phyloP scores from a whole-genome alignment of 495 filamentous ascomycete species.

The Penicillium steckii region DNA sequence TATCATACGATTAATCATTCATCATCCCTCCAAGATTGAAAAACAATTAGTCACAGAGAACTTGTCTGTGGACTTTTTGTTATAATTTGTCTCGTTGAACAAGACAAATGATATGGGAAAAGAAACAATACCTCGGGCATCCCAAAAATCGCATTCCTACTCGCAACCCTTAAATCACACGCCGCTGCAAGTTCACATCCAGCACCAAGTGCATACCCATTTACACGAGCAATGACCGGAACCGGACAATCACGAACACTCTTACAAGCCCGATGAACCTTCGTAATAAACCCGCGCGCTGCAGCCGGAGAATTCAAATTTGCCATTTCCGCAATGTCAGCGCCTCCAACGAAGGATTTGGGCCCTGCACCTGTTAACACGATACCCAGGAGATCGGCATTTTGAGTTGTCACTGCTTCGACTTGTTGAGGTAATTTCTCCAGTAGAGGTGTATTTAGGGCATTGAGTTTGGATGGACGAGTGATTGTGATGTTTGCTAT shows the following conservation, averaged over 20 bases:
- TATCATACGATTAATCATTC: not conserved
- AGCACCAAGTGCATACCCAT: slow-evolving; percentile 25
- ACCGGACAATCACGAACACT: slow-evolving; percentile 18
- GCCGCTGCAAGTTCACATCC: slow-evolving; percentile 21
- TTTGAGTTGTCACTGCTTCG: not conserved
- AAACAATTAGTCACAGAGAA: too few relatives aligned
- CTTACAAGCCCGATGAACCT: slow-evolving; percentile 17
- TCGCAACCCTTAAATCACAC: slow-evolving; percentile 25
- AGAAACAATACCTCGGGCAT: slow-evolving; percentile 23
- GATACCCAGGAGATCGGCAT: slow-evolving; percentile 18
- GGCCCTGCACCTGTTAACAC: slow-evolving; percentile 21
- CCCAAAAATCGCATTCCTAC: slow-evolving; percentile 20
- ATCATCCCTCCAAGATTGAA: not conserved
- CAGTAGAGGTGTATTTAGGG: slow-evolving; percentile 20
- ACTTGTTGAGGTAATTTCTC: slow-evolving; percentile 6
- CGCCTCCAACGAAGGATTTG: slow-evolving; percentile 26
- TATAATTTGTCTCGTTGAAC: too few relatives aligned
- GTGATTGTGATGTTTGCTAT: slow-evolving; percentile 25
- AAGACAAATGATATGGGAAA: not conserved
- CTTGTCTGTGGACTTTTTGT: too few relatives aligned
- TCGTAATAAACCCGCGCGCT: slow-evolving; percentile 18
- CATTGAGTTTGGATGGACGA: slow-evolving; percentile 23
- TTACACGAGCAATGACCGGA: slow-evolving; percentile 22
- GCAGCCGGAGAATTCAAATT: slow-evolving; percentile 9
- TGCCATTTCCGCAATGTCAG: slow-evolving; percentile 22